Base-by-base conservation (phyloP, 2,329 filamentous ascomycete species). In the Westerdykella aurantiaca region DNA sequence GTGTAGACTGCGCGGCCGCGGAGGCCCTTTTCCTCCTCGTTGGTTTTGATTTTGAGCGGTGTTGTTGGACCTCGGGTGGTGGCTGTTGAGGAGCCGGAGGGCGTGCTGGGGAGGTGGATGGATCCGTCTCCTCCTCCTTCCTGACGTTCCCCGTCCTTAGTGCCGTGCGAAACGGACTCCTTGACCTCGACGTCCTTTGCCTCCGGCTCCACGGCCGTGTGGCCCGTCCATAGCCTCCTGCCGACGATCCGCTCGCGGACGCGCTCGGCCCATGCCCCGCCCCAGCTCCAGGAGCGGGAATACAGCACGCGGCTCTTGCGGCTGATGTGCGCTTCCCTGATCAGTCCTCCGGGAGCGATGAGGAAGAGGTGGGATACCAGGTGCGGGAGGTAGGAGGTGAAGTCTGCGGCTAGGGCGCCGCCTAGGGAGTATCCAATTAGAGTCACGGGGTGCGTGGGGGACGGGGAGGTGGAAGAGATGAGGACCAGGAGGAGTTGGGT, bases 401-500 rank as follows among this genome's bases (percentile, higher is more conserved):
- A 91, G 16, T 81, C 75, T 9, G 80, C 81, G 1, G 79, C 76
- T 34, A 94, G 77, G 12, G 83, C 85, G 31, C 88, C 88, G 37
- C 88, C 88, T 0, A 95, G 74, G 0, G 85, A 89, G 64, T 93
- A 94, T 2, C 88, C 88, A 3, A 89, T 69, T 5, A 94, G 69
- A 47, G 81, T 79, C 64, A 93, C 91, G 41, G 73, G 74, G 35
- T 46, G 39, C 56, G 55, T 61, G 25, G 52, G 42, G 85, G 85
- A 89, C 12, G 80, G 54, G 25, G 9, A 9, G 7, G 25, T 12
- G 2, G 85, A 89, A 1, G 85, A 88, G 21, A 79, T 75, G 10
- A 91, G 70, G 12, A 77, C 85, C 22, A 86, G 75, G 34, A 88
- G 73, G 43, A 88, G 82, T 64, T 91, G 85, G 3, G 81, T 76